Conservation (phyloP, 352 stramenopile genomes). For the Pythium chondricola region DNA sequence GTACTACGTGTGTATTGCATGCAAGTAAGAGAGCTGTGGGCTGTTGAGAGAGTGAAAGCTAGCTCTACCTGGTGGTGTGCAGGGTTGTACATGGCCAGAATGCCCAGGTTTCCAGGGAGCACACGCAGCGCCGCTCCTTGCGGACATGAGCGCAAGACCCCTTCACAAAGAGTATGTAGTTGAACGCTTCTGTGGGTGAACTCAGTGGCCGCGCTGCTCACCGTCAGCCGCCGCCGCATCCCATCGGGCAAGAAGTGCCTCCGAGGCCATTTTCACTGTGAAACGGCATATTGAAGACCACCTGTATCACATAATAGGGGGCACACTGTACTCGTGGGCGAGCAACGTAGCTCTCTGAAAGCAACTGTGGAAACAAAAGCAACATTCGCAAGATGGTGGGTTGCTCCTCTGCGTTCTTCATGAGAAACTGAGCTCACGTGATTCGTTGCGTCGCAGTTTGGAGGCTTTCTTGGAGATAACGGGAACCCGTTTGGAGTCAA, state of each 20-base stretch:
- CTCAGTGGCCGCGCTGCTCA: not conserved
- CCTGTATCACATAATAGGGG: slow-evolving; percentile 9
- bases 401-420: not conserved
- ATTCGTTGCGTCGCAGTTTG: slow-evolving; percentile 69
- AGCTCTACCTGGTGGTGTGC: too few relatives aligned
- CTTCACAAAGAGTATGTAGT: not conserved
- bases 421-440: too few relatives aligned
- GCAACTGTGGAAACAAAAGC: slow-evolving; percentile 12
- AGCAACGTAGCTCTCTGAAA: not conserved
- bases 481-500: slow-evolving; percentile 79
- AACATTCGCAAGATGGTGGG: slow-evolving; percentile 15
- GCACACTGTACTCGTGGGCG: slow-evolving; percentile 2
- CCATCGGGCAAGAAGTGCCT: slow-evolving; percentile 8
- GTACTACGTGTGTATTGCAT: not conserved
- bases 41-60: too few relatives aligned
- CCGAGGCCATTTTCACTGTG: not conserved
- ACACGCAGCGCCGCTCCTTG: slow-evolving; percentile 3
- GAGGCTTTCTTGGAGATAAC: slow-evolving; percentile 54
- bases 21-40: too few relatives aligned
- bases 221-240: slow-evolving; percentile 5
- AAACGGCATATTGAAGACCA: too few relatives aligned
- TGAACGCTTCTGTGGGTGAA: not conserved
- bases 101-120: slow-evolving; percentile 1
- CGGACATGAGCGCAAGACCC: slow-evolving; percentile 9
- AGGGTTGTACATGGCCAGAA: slow-evolving; percentile 17